phyloP scores from a whole-genome alignment of 23 red algal species.

The Cyanidiococcus yangmingshanensis region DNA sequence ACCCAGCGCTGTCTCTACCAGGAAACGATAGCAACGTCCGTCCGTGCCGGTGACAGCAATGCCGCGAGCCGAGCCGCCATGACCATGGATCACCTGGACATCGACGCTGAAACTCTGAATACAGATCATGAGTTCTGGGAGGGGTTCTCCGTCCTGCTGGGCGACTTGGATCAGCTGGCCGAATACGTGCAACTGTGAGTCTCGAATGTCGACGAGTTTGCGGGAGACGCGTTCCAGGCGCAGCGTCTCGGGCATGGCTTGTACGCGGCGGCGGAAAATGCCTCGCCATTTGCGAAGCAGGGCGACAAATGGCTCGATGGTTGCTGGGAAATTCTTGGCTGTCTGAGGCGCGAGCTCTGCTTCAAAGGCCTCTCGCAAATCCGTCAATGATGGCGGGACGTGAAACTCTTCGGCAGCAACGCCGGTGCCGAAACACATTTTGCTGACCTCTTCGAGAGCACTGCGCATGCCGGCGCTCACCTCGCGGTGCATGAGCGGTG shows the following conservation, averaged over 20 bases:
- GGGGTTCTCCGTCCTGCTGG: constrained; percentile 36
- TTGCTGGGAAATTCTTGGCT: constrained; percentile 75
- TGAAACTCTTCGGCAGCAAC: constrained; percentile 19
- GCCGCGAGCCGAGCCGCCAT: constrained; percentile 33
- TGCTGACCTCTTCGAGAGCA: constrained; percentile 76
- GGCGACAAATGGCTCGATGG: constrained; percentile 70
- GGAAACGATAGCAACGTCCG: constrained; percentile 57
- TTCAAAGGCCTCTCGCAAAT: constrained; percentile 85
- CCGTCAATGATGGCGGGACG: constrained; percentile 36
- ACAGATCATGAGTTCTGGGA: constrained; percentile 35
- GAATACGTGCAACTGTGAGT: constrained; percentile 67
- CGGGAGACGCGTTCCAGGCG: constrained; percentile 70
- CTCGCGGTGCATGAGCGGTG: constrained; percentile 35
- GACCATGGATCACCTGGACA: constrained; percentile 44
- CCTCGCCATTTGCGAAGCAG: constrained; percentile 72
- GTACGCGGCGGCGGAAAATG: constrained; percentile 67
- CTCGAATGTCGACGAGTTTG: constrained; percentile 44
- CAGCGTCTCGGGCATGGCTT: constrained; percentile 43
- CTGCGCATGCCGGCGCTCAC: constrained; percentile 45
- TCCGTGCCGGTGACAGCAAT: constrained; percentile 56
- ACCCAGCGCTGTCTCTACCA: constrained; percentile 64
- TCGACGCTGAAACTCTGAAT: constrained; percentile 63
- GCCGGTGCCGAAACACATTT: constrained; percentile 79
- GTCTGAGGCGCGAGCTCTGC: constrained; percentile 81
- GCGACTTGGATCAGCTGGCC: constrained; percentile 54